Evolutionary conservation across 495 filamentous ascomycete genomes (phyloP), one percentile per base, ranked within the genome.

Genomic region (Tirmania nivea): DNA sequence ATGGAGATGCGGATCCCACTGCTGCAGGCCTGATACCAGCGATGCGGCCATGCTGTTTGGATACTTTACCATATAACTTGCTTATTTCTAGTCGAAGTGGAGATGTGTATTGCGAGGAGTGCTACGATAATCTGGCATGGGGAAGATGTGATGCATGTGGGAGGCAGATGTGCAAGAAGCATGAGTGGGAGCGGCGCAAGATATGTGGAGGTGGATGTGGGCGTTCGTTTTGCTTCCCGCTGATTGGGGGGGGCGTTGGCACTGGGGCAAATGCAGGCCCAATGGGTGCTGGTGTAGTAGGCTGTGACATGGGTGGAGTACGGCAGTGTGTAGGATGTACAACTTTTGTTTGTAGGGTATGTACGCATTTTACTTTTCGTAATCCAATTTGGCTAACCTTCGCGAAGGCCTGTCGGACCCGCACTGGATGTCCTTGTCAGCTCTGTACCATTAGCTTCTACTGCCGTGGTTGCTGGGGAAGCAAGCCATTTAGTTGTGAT

Each of bases 171-270:
- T 64, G 62, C 47, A 64, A 59, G 34, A 64, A 64, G 52, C 62
- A 64, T 39, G 62, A 64, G 35, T 20, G 58, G 8, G 56, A 60
- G 48, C 58, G 62, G 16, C 61, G 61, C 34, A 58, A 61, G 48
- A 62, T 52, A 36, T 64, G 62, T 20, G 56, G 58, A 35, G 62
- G 62, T 14, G 62, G 62, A 6, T 64, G 62, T 37, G 54, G 55
- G 16, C 58, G 57, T 11, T 51, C 58, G 10, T 64, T 64, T 52
- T 64, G 62, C 47, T 64, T 63, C 37, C 9, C 51, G 21, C 56
- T 61, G 16, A 55, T 45, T 45, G 39, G 39, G 17, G 39, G 39
- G 3, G 39, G 39, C 4, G 39, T 19, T 45, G 39, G 39, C 8
- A 4, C 39, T 14, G 17, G 17, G 14, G 39, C 14, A 14, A 45